These are phyloP conservation scores for Amniculicola lignicola DNA, from an alignment of 495 filamentous ascomycete genomes.

Conservation along the genomic window DNA sequence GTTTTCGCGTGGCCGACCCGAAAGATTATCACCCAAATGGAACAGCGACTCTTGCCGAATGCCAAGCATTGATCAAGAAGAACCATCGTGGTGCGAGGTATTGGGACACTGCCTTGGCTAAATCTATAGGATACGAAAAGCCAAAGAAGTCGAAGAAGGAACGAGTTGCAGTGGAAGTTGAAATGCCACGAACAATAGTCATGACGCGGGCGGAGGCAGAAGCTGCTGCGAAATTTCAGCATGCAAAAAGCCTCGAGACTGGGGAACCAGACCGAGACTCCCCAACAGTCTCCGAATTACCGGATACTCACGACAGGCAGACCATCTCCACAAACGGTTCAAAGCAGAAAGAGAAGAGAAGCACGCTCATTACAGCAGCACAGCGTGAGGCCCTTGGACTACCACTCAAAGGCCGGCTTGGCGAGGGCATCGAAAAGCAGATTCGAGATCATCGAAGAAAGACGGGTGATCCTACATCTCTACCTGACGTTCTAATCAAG, in stretches of 20 bases:
- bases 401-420: slow-evolving; percentile 6
- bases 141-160: neutral
- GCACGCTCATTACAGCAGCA: slow-evolving; percentile 10
- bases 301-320: too few relatives aligned
- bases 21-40: slow-evolving; percentile 6
- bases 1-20: slow-evolving; percentile 2
- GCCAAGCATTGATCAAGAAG: neutral
- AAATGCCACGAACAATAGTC: too few relatives aligned
- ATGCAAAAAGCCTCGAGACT: too few relatives aligned
- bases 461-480: slow-evolving; percentile 10
- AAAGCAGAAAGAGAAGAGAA: neutral
- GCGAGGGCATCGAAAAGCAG: slow-evolving; percentile 1
- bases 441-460: slow-evolving; percentile 6
- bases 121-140: neutral
- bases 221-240: too few relatives aligned
- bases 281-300: too few relatives aligned
- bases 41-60: slow-evolving; percentile 11
- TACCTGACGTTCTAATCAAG: slow-evolving; percentile 4
- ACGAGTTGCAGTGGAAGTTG: too few relatives aligned
- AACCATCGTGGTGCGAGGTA: neutral
- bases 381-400: slow-evolving; percentile 11
- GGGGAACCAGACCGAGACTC: too few relatives aligned
- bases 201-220: too few relatives aligned
- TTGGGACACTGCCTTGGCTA: neutral
- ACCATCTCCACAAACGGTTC: too few relatives aligned